Base-by-base conservation (phyloP, 768 basidiomycete genomes). In the Pisolithus orientalis region DNA sequence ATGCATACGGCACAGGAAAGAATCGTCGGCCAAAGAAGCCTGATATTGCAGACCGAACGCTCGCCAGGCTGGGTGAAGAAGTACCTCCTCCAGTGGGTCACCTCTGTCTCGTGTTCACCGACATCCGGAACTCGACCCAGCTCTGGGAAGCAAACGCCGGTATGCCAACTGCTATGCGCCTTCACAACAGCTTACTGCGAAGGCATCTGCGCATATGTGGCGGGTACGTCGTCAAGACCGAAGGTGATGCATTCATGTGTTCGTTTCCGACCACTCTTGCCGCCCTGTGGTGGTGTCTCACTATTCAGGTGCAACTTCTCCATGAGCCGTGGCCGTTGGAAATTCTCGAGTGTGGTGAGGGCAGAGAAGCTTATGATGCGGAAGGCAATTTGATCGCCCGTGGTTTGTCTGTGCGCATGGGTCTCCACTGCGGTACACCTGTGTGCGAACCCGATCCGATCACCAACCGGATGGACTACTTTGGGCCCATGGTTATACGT, bases 191-290 rank as follows among this genome's bases (percentile, higher is more conserved):
- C 47, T 75, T 97, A 24, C 77, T 98, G 44, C 84, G 96, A 21
- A 80, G 94, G 6, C 84, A 87, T 54, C 73, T 97, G 31, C 83
- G 95, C 28, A 76, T 87, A 39, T 94, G 94, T 61, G 94, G 94
- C 28, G 96, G 96, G 1, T 99, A 98, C 67, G 93, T 97, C 71
- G 95, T 98, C 63, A 99, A 99, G 72, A 99, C 96, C 10, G 96
- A 99, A 84, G 96, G 96, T 28, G 96, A 98, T 62, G 85, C 95
- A 0, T 99, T 99, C 75, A 94, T 99, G 90, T 94, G 94, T 49
- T 92, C 95, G 21, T 99, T 99, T 79, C 89, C 91, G 2, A 90
- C 85, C 2, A 80, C 92, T 11, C 75, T 92, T 2, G 79, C 88
- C 0, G 96, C 92, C 0, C 70, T 97, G 16, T 85, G 92, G 77